Percentiles rank a stretch among this genome's conserved stretches.
phyloP scores from a whole-genome alignment of 169 alveolate species.

The Theileria annulata region DNA sequence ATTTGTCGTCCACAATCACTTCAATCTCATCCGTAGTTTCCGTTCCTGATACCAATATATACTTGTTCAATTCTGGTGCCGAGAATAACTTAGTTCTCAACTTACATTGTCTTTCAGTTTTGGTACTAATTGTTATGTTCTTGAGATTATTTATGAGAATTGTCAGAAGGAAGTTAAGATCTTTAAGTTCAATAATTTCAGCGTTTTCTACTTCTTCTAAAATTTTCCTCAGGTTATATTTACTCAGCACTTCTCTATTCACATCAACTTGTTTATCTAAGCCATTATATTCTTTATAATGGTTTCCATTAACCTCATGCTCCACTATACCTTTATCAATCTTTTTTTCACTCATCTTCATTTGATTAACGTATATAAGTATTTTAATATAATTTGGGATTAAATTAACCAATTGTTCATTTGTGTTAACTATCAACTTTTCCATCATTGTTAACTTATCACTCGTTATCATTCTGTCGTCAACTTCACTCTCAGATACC shows the following conservation, averaged over 20 bases:
- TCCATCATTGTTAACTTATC: not conserved
- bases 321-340: not conserved
- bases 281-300: not conserved
- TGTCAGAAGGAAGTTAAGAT: not conserved
- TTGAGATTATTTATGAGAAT: not conserved
- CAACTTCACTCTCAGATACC: not conserved
- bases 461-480: not conserved
- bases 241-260: not conserved
- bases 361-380: not conserved
- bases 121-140: not conserved
- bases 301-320: not conserved
- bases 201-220: not conserved
- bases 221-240: too few species aligned
- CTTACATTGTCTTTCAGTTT: not conserved
- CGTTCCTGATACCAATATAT: not conserved
- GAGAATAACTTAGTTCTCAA: not conserved
- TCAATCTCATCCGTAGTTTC: not conserved
- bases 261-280: too few species aligned
- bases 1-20: not conserved
- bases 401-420: not conserved
- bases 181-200: not conserved
- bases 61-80: not conserved
- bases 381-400: not conserved
- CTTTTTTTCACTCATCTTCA: not conserved
- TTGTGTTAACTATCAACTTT: not conserved